Conservation (phyloP, 108 stramenopile species). For the Chaetoceros muelleri region DNA sequence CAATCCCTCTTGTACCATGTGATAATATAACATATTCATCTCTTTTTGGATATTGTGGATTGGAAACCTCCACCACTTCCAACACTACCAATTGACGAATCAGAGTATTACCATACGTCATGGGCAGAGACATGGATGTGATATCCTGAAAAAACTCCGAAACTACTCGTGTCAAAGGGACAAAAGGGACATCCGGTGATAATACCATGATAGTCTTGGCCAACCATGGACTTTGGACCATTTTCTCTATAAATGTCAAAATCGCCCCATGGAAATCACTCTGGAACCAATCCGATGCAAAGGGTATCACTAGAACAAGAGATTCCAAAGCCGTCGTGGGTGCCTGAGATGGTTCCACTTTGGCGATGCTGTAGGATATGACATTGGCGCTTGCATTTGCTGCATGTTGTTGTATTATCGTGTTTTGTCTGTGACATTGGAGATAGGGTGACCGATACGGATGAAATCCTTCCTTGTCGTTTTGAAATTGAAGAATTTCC, state of each 20-base stretch:
- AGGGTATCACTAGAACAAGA: slow-evolving; percentile 44
- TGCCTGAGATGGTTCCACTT: slow-evolving; percentile 4
- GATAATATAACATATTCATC: slow-evolving; percentile 32
- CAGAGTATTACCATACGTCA: slow-evolving; percentile 32
- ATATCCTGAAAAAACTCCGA: neutral
- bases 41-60: neutral
- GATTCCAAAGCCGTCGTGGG: slow-evolving; percentile 47
- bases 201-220: slow-evolving; percentile 69
- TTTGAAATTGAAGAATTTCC: neutral
- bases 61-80: slow-evolving; percentile 10
- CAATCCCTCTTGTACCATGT: slow-evolving; percentile 54
- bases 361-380: neutral
- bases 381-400: neutral
- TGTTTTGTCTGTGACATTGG: neutral
- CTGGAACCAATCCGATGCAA: slow-evolving; percentile 26
- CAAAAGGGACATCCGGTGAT: slow-evolving; percentile 19
- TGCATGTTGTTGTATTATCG: neutral
- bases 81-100: slow-evolving; percentile 59
- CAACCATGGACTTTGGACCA: slow-evolving; percentile 61
- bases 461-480: neutral
- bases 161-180: neutral
- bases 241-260: slow-evolving; percentile 31
- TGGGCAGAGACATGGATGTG: slow-evolving; percentile 27
- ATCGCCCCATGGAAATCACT: slow-evolving; percentile 39
- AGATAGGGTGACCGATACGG: neutral